Evolutionary conservation across 345 rosid species (phyloP).

Genomic region (Gossypium rotundifolium): DNA sequence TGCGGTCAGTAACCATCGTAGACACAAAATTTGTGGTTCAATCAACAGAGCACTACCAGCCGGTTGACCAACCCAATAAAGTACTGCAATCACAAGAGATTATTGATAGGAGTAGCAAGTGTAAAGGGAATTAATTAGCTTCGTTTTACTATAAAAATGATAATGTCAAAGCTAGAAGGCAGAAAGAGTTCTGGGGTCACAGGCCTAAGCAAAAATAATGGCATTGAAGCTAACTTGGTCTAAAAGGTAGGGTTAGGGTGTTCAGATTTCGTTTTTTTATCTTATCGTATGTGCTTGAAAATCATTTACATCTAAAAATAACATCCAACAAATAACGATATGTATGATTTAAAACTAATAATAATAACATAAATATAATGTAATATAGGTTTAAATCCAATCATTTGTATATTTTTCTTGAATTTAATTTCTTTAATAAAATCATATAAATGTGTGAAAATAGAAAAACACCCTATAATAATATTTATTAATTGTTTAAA

Average conservation of each 20-base stretch:
- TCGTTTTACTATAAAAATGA: background rate
- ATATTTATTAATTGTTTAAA: no score
- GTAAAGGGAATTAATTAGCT: background rate
- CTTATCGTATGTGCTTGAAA: no score
- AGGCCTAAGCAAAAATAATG: background rate
- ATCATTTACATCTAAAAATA: no score
- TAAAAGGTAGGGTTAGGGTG: background rate
- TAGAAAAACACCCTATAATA: no score
- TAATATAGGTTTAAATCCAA: no score
- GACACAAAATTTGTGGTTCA: constrained; percentile 1
- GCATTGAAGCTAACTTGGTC: background rate
- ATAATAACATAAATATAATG: no score
- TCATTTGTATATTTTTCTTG: no score
- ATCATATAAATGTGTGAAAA: no score
- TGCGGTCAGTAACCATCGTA: background rate
- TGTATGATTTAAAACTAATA: no score
- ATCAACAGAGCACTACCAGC: background rate
- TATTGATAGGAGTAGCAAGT: background rate
- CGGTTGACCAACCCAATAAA: background rate
- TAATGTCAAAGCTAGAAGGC: background rate
- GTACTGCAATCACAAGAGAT: background rate
- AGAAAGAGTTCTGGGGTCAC: constrained; percentile 1
- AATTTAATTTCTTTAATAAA: no score
- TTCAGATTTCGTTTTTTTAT: no score
- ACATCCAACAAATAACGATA: no score